Evolutionary conservation across 2,329 filamentous ascomycete species (phyloP), one percentile per base, ranked within the genome.

Genomic region (Pestalotiopsis sp.): DNA sequence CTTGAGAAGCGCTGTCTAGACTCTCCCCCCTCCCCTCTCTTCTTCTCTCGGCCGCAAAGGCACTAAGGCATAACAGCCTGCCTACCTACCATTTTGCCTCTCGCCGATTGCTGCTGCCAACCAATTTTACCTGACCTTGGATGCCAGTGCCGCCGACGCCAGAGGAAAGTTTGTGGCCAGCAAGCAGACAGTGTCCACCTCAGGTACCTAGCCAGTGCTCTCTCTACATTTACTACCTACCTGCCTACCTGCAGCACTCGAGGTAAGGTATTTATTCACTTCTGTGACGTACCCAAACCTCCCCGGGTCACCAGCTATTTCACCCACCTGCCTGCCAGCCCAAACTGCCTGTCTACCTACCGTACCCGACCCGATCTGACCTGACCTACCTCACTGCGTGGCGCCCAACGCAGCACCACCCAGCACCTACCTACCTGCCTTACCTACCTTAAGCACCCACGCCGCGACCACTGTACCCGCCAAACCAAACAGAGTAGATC

Each of bases 401-500:
- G 49, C 14, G 49, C 49, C 49, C 49, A 56, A 20, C 49, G 17
- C 23, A 59, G 23, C 20, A 17, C 57, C 49, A 17, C 57, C 49
- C 49, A 56, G 49, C 14, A 17, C 49, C 14, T 17, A 36, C 31
- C 31, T 45, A 45, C 41, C 41, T 45, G 12, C 41, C 41, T 45
- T 14, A 45, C 41, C 41, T 45, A 45, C 41, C 41, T 45, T 4
- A 13, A 17, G 12, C 17, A 20, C 45, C 45, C 20, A 52, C 45
- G 45, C 45, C 7, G 9, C 17, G 20, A 17, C 45, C 45, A 52
- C 45, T 52, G 45, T 52, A 52, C 45, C 45, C 45, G 45, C 45
- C 45, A 52, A 52, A 52, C 45, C 45, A 52, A 52, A 52, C 45
- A 52, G 17, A 52, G 45, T 52, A 62, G 59, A 62, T 62, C 59